These are phyloP conservation scores for Fusarium illudens DNA, from an alignment of 2,329 filamentous ascomycete species.

Conservation along the genomic window DNA sequence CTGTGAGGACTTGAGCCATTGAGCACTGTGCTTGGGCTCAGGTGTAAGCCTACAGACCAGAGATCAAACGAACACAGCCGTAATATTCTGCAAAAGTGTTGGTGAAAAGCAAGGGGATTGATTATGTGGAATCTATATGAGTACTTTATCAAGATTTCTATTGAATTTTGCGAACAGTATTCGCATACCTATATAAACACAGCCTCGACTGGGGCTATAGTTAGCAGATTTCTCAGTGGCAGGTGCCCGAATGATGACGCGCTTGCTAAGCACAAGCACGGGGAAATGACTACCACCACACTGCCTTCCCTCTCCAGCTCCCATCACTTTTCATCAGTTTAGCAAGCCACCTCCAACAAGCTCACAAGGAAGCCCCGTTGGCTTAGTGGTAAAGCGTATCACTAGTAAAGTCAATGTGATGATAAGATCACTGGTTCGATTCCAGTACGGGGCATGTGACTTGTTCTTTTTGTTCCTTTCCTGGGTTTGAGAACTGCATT, in stretches of 20 bases:
- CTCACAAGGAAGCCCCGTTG: conserved; percentile 39
- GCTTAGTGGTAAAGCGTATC: conserved; percentile 50
- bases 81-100: neutral
- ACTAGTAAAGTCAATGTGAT: too few relatives aligned
- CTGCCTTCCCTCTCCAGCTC: neutral
- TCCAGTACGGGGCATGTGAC: conserved; percentile 44
- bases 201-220: too few relatives aligned
- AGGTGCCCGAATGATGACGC: neutral
- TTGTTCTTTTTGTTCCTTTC: neutral
- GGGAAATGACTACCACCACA: neutral
- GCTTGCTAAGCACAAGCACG: neutral
- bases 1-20: conserved; percentile 10
- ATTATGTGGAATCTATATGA: too few relatives aligned
- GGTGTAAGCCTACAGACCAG: neutral
- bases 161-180: neutral
- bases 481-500: neutral
- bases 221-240: neutral
- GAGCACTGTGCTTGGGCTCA: neutral
- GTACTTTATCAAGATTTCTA: too few relatives aligned
- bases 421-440: conserved; percentile 49
- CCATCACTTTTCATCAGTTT: neutral
- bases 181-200: neutral
- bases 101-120: too few relatives aligned
- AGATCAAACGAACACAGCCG: neutral
- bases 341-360: neutral